These are phyloP conservation scores for Vitellaria paradoxa DNA, from an alignment of 179 eudicot species.

Conservation along the genomic window DNA sequence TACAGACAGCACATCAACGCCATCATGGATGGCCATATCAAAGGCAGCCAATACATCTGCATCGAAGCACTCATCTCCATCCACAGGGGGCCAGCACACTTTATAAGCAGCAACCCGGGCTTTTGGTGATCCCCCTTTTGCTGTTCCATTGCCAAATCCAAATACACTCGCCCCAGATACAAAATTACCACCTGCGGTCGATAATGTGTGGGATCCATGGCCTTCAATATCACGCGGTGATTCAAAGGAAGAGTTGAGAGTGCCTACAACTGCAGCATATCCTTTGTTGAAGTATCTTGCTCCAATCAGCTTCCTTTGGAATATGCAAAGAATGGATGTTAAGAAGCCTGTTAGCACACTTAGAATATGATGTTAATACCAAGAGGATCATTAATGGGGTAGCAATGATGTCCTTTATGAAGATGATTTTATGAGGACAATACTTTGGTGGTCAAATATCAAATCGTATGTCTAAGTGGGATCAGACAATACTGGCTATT, in stretches of 20 bases:
- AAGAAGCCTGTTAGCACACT: neutral
- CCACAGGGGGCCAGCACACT: constrained; percentile 77
- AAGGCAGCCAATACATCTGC: constrained; percentile 84
- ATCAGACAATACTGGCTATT: too few species aligned
- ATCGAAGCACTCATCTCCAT: constrained; percentile 69
- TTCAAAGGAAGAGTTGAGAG: constrained; percentile 41
- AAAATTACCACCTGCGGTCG: constrained; percentile 84
- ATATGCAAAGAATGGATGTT: neutral
- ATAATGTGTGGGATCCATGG: constrained; percentile 88
- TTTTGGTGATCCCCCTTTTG: constrained; percentile 84
- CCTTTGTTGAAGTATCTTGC: constrained; percentile 93
- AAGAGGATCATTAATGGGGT: too few species aligned
- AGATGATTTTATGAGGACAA: neutral
- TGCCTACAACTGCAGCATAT: constrained; percentile 38
- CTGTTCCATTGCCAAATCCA: constrained; percentile 70
- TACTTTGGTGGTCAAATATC: neutral
- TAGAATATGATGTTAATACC: neutral
- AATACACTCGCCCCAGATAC: constrained; percentile 60
- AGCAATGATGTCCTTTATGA: neutral
- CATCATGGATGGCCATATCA: constrained; percentile 77
- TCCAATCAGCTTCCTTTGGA: constrained; percentile 75
- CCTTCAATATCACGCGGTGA: constrained; percentile 79
- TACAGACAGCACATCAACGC: constrained; percentile 81
- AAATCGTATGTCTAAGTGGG: neutral
- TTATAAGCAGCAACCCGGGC: constrained; percentile 89